These are phyloP conservation scores for Urochloa ruziziensis DNA, from an alignment of 176 grass and related monocot genomes.

Conservation along the genomic window DNA sequence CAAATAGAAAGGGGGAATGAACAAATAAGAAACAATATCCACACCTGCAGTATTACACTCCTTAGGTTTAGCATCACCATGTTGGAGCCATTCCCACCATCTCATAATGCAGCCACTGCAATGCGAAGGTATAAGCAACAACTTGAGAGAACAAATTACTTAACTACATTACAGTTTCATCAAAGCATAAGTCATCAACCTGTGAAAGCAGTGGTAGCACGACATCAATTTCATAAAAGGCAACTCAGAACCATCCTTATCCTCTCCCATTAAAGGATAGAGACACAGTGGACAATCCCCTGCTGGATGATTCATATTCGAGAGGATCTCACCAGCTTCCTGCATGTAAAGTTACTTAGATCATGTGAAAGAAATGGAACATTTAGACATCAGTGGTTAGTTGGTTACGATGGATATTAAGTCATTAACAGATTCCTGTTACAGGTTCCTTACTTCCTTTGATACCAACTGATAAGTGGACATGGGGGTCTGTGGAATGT, in stretches of 20 bases:
- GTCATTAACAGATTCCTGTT: background rate
- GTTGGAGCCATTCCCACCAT: conserved; percentile 88
- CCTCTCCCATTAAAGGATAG: conserved; percentile 67
- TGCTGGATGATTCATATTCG: conserved; percentile 93
- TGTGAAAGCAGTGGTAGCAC: conserved; percentile 97
- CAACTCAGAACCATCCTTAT: conserved; percentile 47
- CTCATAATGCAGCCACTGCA: conserved; percentile 74
- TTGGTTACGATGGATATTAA: background rate
- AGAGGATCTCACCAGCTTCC: conserved; percentile 89
- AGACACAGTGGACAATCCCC: conserved; percentile 94
- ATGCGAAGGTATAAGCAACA: conserved; percentile 25
- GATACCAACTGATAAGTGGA: background rate
- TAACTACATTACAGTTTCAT: conserved; percentile 13
- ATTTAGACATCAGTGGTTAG: conserved; percentile 17
- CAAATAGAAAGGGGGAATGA: background rate
- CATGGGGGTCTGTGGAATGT: background rate
- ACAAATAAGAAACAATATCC: conserved; percentile 20
- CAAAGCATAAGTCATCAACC: conserved; percentile 33
- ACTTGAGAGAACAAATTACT: conserved; percentile 12
- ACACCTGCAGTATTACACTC: conserved; percentile 27
- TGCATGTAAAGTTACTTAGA: conserved; percentile 39
- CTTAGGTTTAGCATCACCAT: conserved; percentile 30
- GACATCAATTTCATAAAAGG: conserved; percentile 99
- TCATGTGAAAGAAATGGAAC: conserved; percentile 13
- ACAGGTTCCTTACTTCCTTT: background rate